Evolutionary conservation across 805 yeast genomes (phyloP).

Genomic region (Saturnispora zaruensis): DNA sequence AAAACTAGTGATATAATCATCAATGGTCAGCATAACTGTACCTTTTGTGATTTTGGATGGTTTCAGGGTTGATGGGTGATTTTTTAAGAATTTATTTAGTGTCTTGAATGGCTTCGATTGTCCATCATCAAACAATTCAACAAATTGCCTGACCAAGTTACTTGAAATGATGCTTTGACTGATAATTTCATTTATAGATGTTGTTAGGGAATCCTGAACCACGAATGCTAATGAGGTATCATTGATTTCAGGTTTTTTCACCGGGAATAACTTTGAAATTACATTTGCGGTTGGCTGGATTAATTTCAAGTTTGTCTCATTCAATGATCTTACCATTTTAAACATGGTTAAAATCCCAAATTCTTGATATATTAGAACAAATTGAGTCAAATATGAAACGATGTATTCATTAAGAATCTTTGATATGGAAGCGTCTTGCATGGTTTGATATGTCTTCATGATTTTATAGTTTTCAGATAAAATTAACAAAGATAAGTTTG

Average conservation of each 20-base stretch:
- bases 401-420: slow-evolving; percentile 11
- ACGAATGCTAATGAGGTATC: slow-evolving; percentile 3
- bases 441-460: slow-evolving; percentile 4
- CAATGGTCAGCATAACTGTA: slow-evolving; percentile 17
- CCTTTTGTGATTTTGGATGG: slow-evolving; percentile 28
- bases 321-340: slow-evolving; percentile 17
- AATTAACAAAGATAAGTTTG: slow-evolving; percentile 19
- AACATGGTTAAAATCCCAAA: slow-evolving; percentile 36
- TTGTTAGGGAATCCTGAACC: slow-evolving; percentile 1
- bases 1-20: slow-evolving; percentile 6
- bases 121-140: slow-evolving; percentile 29
- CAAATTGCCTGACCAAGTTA: slow-evolving; percentile 26
- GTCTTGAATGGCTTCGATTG: slow-evolving; percentile 22
- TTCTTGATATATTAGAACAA: slow-evolving; percentile 24
- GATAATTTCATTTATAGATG: slow-evolving; percentile 15
- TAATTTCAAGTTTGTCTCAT: slow-evolving; percentile 17
- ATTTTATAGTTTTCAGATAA: slow-evolving; percentile 17
- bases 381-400: slow-evolving; percentile 14
- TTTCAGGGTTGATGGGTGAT: slow-evolving; percentile 28
- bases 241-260: neutral
- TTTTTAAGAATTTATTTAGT: slow-evolving; percentile 22
- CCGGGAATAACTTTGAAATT: slow-evolving; percentile 18
- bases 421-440: slow-evolving; percentile 12
- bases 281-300: slow-evolving; percentile 20
- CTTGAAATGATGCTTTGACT: slow-evolving; percentile 22